Evolutionary conservation across 2,329 filamentous ascomycete species (phyloP).

Genomic region (Aspergillus hortae): DNA sequence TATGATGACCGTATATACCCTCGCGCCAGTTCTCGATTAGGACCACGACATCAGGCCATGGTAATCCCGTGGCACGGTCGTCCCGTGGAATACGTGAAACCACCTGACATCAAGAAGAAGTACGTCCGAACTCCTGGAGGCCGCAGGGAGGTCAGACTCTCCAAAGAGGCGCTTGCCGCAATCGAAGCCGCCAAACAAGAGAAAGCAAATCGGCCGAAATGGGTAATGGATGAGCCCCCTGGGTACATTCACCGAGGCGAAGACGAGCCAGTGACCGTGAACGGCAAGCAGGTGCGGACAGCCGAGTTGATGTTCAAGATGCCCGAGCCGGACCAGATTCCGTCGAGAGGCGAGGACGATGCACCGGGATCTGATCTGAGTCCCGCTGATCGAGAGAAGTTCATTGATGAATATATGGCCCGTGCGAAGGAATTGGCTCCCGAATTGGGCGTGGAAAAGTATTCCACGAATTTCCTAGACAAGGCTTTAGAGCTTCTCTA

Average conservation of each 20-base stretch:
- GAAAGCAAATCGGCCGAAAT: slow-evolving; percentile 80
- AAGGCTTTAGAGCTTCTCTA: slow-evolving; percentile 74
- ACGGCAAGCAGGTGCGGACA: slow-evolving; percentile 71
- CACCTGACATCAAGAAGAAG: slow-evolving; percentile 78
- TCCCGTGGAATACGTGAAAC: slow-evolving; percentile 86
- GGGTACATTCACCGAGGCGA: slow-evolving; percentile 84
- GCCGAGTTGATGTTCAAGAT: slow-evolving; percentile 76
- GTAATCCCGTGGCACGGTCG: slow-evolving; percentile 81
- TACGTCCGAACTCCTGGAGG: slow-evolving; percentile 59
- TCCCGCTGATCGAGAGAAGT: slow-evolving; percentile 46
- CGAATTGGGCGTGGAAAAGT: slow-evolving; percentile 66
- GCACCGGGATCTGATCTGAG: slow-evolving; percentile 33
- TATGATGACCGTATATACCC: slow-evolving; percentile 98
- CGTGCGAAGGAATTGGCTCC: slow-evolving; percentile 63
- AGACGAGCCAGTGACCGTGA: slow-evolving; percentile 59
- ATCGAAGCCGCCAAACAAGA: slow-evolving; percentile 77
- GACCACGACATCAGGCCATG: slow-evolving; percentile 85
- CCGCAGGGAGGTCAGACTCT: slow-evolving; percentile 72
- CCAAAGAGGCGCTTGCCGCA: slow-evolving; percentile 75
- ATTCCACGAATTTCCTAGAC: slow-evolving; percentile 83
- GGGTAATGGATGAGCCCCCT: slow-evolving; percentile 85
- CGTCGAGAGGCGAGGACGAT: slow-evolving; percentile 43
- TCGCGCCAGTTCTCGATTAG: slow-evolving; percentile 85
- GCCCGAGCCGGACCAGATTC: slow-evolving; percentile 52
- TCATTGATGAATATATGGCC: slow-evolving; percentile 74